Evolutionary conservation across 345 rosid species (phyloP).

Genomic region (Eucalyptus urophylla): DNA sequence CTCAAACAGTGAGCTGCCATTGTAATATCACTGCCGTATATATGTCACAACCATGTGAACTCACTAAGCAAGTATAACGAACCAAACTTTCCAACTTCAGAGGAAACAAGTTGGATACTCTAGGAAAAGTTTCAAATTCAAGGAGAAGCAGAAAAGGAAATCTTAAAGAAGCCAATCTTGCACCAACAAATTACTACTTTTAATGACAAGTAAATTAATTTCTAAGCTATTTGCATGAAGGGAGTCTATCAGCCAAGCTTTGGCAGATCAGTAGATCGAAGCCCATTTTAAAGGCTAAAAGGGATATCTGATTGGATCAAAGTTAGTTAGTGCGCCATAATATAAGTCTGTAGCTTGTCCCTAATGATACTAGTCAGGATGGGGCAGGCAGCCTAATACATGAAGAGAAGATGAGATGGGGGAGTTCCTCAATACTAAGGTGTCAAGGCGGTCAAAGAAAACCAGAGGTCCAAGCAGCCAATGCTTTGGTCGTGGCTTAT

Average conservation of each 20-base stretch:
- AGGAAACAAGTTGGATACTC: not conserved
- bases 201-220: not conserved
- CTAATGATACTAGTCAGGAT: not conserved
- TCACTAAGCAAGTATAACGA: not conserved
- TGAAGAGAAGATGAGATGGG: not conserved
- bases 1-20: not conserved
- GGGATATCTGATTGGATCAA: not conserved
- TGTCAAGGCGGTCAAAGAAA: not conserved
- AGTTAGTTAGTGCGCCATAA: not conserved
- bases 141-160: not conserved
- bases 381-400: not conserved
- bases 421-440: not conserved
- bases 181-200: not conserved
- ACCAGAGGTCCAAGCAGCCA: not conserved
- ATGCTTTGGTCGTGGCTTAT: not conserved
- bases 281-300: not conserved
- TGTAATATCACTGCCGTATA: not conserved
- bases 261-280: not conserved
- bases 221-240: not conserved
- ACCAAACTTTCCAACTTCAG: not conserved
- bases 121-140: not conserved
- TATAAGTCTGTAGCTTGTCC: not conserved
- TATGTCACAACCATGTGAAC: not conserved
- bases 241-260: not conserved
- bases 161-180: not conserved